A percentile compares a stretch with the other conserved stretches of the same genome.
Evolutionary conservation across 2,329 filamentous ascomycete genomes (phyloP).

Genomic region (Trichophaea hybrida): DNA sequence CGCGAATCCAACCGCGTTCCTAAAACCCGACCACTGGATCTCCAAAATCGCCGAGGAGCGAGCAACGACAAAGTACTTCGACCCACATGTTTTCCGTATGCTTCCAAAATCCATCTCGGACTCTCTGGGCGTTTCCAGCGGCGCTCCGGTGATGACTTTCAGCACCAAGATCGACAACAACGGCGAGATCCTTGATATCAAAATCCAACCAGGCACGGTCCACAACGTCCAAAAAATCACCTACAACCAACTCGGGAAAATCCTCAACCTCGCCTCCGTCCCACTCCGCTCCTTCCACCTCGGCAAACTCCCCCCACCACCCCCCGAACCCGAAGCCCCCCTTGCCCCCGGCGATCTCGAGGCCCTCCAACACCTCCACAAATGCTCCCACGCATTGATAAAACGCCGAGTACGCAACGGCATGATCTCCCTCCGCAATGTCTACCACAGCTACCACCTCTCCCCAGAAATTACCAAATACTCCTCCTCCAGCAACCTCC

Average conservation of each 20-base stretch:
- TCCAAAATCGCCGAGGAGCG: conserved; percentile 47
- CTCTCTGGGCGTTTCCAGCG: conserved; percentile 42
- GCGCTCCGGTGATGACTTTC: conserved; percentile 45
- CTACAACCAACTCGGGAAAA: conserved; percentile 36
- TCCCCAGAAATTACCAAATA: neutral
- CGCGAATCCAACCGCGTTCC: conserved; percentile 61
- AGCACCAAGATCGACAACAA: conserved; percentile 42
- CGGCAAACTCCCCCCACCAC: conserved; percentile 8
- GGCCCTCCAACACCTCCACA: conserved; percentile 11
- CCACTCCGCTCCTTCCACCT: neutral
- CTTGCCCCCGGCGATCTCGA: neutral
- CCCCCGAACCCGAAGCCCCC: neutral
- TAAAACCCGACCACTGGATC: conserved; percentile 44
- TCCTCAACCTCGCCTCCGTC: conserved; percentile 16
- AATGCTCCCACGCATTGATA: conserved; percentile 9
- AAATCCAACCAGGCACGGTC: conserved; percentile 42
- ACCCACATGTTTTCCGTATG: conserved; percentile 50
- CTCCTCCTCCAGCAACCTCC: conserved; percentile 1
- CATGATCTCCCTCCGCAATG: conserved; percentile 8
- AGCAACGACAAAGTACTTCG: conserved; percentile 39
- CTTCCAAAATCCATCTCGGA: conserved; percentile 39
- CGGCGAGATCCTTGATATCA: conserved; percentile 42
- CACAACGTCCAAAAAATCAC: conserved; percentile 44
- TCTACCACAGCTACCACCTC: conserved; percentile 5
- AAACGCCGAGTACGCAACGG: conserved; percentile 6